Evolutionary conservation across 2,329 filamentous ascomycete species (phyloP), one percentile per base, ranked within the genome.

Genomic region (Bertia moriformis): DNA sequence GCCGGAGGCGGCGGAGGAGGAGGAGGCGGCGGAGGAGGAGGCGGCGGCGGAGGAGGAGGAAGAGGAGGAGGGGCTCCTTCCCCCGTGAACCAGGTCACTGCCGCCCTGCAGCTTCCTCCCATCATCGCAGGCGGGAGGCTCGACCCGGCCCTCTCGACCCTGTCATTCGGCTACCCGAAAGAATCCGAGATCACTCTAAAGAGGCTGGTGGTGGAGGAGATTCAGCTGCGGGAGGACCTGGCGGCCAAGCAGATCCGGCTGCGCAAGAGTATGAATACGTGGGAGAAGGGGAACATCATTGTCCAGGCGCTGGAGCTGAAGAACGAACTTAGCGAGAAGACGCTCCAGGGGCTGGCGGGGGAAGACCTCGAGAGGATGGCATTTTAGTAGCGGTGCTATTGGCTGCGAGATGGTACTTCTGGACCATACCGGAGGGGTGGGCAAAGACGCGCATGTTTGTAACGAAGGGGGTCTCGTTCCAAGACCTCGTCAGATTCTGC

Each of bases 121-220:
- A 52, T 72, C 38, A 51, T 75, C 13, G 65, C 69, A 0, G 69
- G 71, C 27, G 72, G 72, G 19, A 73, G 71, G 45, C 49, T 70
- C 15, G 70, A 73, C 42, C 61, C 65, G 1, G 51, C 57, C 14
- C 56, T 65, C 47, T 50, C 61, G 2, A 59, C 67, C 2, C 46
- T 68, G 32, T 53, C 4, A 58, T 60, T 3, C 1, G 67, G 70
- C 14, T 64, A 74, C 18, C 60, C 65, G 20, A 63, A 65, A 10
- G 71, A 76, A 33, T 54, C 73, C 14, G 69, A 73, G 44, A 51
- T 62, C n/a, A 68, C 73, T 50, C 66, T 63, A 45, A 59, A 61
- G 22, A 69, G 68, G 42, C 59, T 75, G 10, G 63, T 61, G 42
- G 71, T 74, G 29, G 72, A 77, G 36, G 72, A 75, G 48, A 71